Conservation (phyloP, 2,329 filamentous ascomycete genomes). For the Ophiocordyceps australis region DNA sequence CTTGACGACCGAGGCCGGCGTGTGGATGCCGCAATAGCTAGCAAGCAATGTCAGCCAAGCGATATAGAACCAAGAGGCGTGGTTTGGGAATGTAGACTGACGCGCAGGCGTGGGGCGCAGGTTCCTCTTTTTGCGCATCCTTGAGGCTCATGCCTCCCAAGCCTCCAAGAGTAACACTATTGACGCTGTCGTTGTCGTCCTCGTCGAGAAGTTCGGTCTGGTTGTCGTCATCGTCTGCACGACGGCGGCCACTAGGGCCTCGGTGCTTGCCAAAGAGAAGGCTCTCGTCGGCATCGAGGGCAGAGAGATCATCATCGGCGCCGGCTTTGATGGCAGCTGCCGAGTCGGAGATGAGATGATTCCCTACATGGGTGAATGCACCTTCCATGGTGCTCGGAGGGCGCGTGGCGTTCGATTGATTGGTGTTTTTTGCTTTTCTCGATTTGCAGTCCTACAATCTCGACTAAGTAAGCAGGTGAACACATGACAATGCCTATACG, state of each 20-base stretch:
- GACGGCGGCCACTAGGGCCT: conserved; percentile 42
- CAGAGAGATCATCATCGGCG: conserved; percentile 54
- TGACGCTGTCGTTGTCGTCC: conserved; percentile 59
- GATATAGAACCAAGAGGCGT: too few relatives aligned
- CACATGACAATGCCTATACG: neutral
- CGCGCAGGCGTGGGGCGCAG: conserved; percentile 91
- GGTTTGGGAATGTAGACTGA: conserved; percentile 28
- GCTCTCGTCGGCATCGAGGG: conserved; percentile 61
- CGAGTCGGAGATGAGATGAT: conserved; percentile 71
- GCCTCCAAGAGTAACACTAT: conserved; percentile 65
- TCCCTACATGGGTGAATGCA: conserved; percentile 75
- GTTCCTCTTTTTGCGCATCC: conserved; percentile 81
- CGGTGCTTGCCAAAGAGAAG: conserved; percentile 56
- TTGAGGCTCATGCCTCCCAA: conserved; percentile 51
- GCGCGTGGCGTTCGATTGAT: conserved; percentile 2
- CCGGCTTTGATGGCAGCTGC: conserved; percentile 76
- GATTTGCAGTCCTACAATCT: neutral
- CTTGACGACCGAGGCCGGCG: conserved; percentile 87
- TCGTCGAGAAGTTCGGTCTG: conserved; percentile 70
- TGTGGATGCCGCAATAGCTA: conserved; percentile 95
- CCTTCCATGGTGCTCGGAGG: conserved; percentile 66
- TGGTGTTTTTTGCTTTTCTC: neutral
- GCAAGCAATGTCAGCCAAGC: neutral
- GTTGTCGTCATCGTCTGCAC: conserved; percentile 79
- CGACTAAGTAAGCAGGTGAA: conserved; percentile 1